Evolutionary conservation across 345 rosid species (phyloP).

Genomic region (Syzygium jambos): DNA sequence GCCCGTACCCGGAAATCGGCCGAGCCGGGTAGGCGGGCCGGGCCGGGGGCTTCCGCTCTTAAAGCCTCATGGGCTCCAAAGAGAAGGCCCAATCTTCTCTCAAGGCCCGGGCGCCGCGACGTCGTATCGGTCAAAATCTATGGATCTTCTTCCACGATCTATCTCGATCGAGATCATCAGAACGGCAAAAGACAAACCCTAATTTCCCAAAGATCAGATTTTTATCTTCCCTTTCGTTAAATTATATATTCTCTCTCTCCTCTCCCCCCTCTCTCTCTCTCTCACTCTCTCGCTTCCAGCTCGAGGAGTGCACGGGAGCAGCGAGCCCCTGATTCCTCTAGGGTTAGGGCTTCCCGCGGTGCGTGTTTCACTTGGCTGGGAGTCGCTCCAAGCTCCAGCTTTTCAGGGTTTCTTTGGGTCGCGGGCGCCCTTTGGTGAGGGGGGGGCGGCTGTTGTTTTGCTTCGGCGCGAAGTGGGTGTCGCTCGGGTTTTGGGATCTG

Average conservation of each 20-base stretch:
- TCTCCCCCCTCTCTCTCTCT: background rate
- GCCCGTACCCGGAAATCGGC: background rate
- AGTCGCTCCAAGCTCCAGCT: background rate
- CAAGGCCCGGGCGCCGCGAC: background rate
- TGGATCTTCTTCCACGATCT: background rate
- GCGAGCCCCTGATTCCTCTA: background rate
- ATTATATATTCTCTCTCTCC: background rate
- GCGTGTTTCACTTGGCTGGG: background rate
- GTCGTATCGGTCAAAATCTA: background rate
- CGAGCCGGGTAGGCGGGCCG: background rate
- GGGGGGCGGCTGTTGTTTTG: too few relatives aligned
- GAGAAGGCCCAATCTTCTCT: background rate
- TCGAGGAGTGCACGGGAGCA: background rate
- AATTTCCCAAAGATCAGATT: background rate
- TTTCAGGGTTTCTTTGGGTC: background rate
- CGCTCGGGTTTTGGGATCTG: background rate
- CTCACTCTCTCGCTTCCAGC: background rate
- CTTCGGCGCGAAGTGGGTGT: background rate
- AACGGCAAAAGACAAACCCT: background rate
- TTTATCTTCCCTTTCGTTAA: background rate
- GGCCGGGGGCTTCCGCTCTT: background rate
- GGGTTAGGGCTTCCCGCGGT: background rate
- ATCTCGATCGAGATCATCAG: background rate
- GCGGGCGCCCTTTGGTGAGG: background rate
- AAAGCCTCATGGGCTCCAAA: background rate